Conservation (phyloP, 202 grass and related monocot species). For the Bolboschoenoplectus hybrid region DNA sequence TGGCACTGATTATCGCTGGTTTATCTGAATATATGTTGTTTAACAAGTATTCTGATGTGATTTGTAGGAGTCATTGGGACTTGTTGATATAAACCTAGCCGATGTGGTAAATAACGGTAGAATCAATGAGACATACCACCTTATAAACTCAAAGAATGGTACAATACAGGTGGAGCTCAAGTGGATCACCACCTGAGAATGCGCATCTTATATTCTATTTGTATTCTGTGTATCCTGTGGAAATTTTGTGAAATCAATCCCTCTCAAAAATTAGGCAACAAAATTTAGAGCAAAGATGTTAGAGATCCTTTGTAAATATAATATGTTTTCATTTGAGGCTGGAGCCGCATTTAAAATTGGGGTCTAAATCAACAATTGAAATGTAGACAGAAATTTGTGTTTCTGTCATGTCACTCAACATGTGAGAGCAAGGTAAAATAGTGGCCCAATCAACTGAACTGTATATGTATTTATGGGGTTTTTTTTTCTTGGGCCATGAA, state of each 20-base stretch:
- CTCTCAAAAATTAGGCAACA: not conserved
- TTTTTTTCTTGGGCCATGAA: not conserved
- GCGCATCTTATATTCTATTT: not conserved
- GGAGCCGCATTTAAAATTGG: not conserved
- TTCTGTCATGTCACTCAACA: not conserved
- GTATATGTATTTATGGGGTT: not conserved
- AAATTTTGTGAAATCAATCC: not conserved
- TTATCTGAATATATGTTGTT: not conserved
- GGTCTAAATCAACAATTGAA: not conserved
- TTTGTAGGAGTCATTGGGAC: conserved; percentile 77
- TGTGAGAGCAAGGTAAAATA: not conserved
- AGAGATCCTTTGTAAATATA: not conserved
- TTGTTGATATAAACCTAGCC: conserved; percentile 66
- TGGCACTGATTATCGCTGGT: not conserved
- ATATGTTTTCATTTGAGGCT: not conserved
- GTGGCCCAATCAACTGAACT: not conserved
- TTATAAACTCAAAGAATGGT: conserved; percentile 91
- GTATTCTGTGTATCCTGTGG: not conserved
- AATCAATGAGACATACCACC: conserved; percentile 81
- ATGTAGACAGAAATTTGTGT: not conserved
- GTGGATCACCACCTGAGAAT: conserved; percentile 65
- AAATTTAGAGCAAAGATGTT: not conserved
- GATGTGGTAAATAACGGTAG: conserved; percentile 84
- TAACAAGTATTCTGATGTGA: conserved; percentile 5
- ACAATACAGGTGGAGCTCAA: conserved; percentile 66